Evolutionary conservation across 1,139 yeast species (phyloP), one percentile per base, ranked within the genome.

Genomic region (Tardiomyces blankii): DNA sequence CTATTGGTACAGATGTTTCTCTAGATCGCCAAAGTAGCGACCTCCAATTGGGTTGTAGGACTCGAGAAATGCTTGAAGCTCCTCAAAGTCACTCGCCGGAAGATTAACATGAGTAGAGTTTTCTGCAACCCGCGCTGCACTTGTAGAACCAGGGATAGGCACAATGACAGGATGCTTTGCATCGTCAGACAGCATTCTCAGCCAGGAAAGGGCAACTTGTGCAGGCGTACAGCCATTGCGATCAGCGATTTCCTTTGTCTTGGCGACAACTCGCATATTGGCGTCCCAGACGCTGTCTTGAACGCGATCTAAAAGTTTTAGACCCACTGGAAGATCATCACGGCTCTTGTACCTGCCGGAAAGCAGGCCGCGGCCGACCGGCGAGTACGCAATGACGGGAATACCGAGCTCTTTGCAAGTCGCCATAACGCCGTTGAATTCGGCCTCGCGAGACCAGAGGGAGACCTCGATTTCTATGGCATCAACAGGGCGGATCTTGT

Each of bases 391-490:
- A 50, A 83, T 66, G 38, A 85, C 68, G 9, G 91, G 82, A 47
- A 86, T 73, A n/a, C 68, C 68, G 38, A 74, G 67, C 49, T 79
- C 80, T n/a, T 64, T 67, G 49, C 77, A 72, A 4, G 69, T 63
- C 16, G 70, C 73, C 50, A 80, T 73, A 18, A 82, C 72, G 1
- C 89, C 94, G 56, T 82, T 77, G 9, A 64, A 51, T 39, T 78
- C 58, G 33, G 80, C 73, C 39, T 81, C 84, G 43, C 74, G 73
- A n/a, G 79, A 65, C 63, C 80, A 75, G 51, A 86, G 57, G 2
- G 94, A 83, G 49, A 80, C 71, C 64, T 87, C 95, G 44, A 82
- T 71, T 63, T 87, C 96, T 45, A 82, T 85, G 53, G 77, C 77
- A 2, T 77, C 71, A 49, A 86, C 72, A 35, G 81, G 80, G 25